phyloP scores from a whole-genome alignment of 441 rosid genomes.

The Mallotus repandus region DNA sequence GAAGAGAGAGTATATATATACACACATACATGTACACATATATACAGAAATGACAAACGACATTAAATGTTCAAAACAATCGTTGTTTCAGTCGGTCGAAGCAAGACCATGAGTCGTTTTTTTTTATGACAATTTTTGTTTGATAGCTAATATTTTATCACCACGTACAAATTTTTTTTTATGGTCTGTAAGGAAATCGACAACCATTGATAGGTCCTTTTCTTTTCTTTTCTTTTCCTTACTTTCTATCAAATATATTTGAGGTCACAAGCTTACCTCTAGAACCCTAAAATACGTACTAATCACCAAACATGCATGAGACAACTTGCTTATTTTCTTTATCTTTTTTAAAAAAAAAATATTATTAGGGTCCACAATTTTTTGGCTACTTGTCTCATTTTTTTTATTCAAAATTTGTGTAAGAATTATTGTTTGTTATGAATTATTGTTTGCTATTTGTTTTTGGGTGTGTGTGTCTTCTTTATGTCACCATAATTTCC shows the following conservation, averaged over 20 bases:
- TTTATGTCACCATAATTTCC: constrained; percentile 1
- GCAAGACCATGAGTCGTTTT: background rate
- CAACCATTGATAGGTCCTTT: constrained; percentile 12
- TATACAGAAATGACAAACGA: background rate
- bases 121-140: background rate
- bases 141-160: background rate
- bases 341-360: background rate
- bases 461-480: background rate
- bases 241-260: background rate
- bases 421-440: too few species aligned
- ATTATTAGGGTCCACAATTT: too few species aligned
- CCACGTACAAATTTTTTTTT: background rate
- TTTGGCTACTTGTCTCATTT: too few species aligned
- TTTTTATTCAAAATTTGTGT: too few species aligned
- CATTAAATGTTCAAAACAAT: constrained; percentile 7
- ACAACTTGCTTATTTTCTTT: background rate
- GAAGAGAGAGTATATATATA: background rate
- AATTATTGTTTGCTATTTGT: too few species aligned
- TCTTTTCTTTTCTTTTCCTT: background rate
- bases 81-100: constrained; percentile 11
- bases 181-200: constrained; percentile 2
- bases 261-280: constrained; percentile 13
- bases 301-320: background rate
- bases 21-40: too few species aligned
- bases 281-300: background rate